Evolutionary conservation across 1,139 yeast species (phyloP), one percentile per base, ranked within the genome.

Genomic region (Geotrichum histeridarum): DNA sequence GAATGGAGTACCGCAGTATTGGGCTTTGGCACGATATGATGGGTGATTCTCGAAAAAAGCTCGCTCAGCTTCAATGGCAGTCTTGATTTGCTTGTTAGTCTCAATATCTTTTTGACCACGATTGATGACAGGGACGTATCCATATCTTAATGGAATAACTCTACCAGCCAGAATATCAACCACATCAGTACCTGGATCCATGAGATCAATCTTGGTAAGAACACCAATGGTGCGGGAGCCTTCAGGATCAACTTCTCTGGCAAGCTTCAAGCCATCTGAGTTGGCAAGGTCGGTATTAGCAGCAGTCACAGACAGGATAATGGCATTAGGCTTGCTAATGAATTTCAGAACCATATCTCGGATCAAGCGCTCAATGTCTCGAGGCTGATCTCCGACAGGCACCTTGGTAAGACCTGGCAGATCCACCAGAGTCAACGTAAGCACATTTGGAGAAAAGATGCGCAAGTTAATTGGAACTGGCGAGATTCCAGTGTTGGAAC

Each of bases 171-270:
- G 78, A 66, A 93, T 93, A 70, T 93, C 99, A 68, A 90, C 85
- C 45, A 93, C 99, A 73, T 93, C 99, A n/a, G 99, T 93, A 61
- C 99, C 99, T 70, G 89, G 84, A 70, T 93, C 99, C 99, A 93
- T 93, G 65, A 93, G 79, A 71, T 93, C 99, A 51, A 93, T 96
- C 72, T 93, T 93, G 39, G 99, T 93, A 66, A 93, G 79, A 53
- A 93, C 99, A 74, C 99, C 99, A 64, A 93, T 89, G 37, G 99
- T 93, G 74, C 99, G 81, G 17, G 86, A 73, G 52, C 99, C 99
- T 72, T 93, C 98, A 7, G 99, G 99, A 67, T 93, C 99, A 49
- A 93, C 98, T 71, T 93, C 98, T 66, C 98, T 81, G 0, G 99
- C 99, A 62, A 93, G 78, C 70, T 93, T 91, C 67, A 93, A 81